Conservation (phyloP, 805 yeast genomes). For the Barnettozyma wickerhamii region DNA sequence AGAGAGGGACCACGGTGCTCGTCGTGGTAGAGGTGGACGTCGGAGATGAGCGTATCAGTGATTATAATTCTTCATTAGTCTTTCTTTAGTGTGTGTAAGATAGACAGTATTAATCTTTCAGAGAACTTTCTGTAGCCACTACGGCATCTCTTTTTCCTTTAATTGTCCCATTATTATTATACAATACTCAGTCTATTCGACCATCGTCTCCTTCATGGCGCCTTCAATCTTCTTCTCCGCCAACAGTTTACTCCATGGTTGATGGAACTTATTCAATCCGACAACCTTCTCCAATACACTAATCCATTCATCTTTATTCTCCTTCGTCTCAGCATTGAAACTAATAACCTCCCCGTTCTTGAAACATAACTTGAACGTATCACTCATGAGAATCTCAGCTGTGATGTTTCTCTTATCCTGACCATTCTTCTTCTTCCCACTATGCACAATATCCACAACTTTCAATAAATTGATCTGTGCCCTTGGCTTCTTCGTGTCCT, state of each 20-base stretch:
- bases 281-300: constrained; percentile 51
- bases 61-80: too few species aligned
- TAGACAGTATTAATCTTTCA: too few species aligned
- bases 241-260: constrained; percentile 56
- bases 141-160: too few species aligned
- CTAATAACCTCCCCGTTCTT: constrained; percentile 77
- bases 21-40: constrained; percentile 17
- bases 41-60: constrained; percentile 10
- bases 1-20: constrained; percentile 22
- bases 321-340: constrained; percentile 75
- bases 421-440: constrained; percentile 28
- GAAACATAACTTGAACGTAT: constrained; percentile 72
- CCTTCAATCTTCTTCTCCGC: constrained; percentile 12
- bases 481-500: constrained; percentile 59
- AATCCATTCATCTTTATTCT: constrained; percentile 66
- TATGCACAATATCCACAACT: constrained; percentile 39
- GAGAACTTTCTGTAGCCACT: too few species aligned
- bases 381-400: constrained; percentile 63
- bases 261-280: constrained; percentile 50
- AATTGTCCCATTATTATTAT: too few species aligned
- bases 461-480: constrained; percentile 74
- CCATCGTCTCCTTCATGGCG: neutral
- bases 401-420: constrained; percentile 58
- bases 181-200: too few species aligned
- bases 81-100: too few species aligned